Percentiles rank a stretch among this genome's conserved stretches.
Conservation (phyloP, 2,329 filamentous ascomycete genomes). For the Podosphaera xanthii region DNA sequence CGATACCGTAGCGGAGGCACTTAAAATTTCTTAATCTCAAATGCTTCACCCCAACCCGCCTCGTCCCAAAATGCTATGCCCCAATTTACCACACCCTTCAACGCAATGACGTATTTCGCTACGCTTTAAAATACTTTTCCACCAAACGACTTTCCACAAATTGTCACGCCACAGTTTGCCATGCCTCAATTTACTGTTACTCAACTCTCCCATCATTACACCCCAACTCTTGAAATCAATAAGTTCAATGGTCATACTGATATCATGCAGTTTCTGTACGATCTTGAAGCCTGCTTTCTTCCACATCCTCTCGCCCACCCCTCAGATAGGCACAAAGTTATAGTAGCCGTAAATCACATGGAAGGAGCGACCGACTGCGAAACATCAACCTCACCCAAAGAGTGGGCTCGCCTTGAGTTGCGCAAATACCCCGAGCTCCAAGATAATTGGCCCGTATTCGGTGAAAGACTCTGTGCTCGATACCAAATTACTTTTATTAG, state of each 20-base stretch:
- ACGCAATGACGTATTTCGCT: no score
- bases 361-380: not conserved
- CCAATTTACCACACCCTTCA: no score
- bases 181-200: no score
- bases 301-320: not conserved
- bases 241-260: not conserved
- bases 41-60: no score
- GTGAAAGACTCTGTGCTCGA: not conserved
- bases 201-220: no score
- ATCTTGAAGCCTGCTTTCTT: not conserved
- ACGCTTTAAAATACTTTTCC: no score
- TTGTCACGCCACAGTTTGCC: no score
- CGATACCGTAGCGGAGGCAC: no score
- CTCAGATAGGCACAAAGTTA: not conserved
- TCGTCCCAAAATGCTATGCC: no score
- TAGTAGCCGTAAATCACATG: not conserved
- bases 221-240: no score
- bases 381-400: not conserved
- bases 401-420: not conserved
- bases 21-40: no score
- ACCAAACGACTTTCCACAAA: no score
- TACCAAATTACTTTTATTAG: not conserved
- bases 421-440: not conserved
- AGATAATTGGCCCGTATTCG: not conserved
- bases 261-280: not conserved